phyloP scores from a whole-genome alignment of 345 rosid species.

The Luvunga scandens region DNA sequence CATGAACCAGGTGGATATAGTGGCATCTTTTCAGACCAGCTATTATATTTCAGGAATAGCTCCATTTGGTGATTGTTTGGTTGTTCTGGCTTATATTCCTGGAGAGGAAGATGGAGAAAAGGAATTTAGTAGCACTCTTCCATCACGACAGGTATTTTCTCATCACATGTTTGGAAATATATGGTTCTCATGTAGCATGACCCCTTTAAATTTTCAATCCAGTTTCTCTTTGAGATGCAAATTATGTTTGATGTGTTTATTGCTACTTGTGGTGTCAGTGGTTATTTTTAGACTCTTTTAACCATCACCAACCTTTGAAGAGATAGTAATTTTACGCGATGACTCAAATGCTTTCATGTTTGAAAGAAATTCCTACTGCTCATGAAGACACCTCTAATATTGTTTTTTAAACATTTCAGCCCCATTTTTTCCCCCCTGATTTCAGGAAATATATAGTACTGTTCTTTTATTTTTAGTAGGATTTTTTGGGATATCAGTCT shows the following conservation, averaged over 20 bases:
- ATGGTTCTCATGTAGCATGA: background rate
- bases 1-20: slow-evolving; percentile 85
- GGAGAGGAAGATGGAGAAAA: slow-evolving; percentile 78
- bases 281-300: background rate
- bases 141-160: slow-evolving; percentile 80
- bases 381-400: background rate
- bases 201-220: background rate
- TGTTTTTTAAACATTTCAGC: background rate
- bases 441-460: background rate
- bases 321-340: background rate
- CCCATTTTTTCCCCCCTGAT: too few relatives aligned
- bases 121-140: slow-evolving; percentile 63
- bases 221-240: background rate
- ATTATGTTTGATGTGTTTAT: background rate
- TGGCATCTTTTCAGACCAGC: slow-evolving; percentile 97
- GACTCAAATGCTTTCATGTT: background rate
- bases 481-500: background rate
- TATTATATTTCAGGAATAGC: slow-evolving; percentile 98
- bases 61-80: slow-evolving; percentile 98
- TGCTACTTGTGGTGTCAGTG: background rate
- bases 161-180: background rate
- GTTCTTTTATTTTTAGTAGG: background rate
- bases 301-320: background rate
- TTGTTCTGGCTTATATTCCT: slow-evolving; percentile 90
- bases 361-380: background rate